A percentile compares a stretch with the other conserved stretches of the same genome.
phyloP scores from a whole-genome alignment of 2,329 filamentous ascomycete genomes.

The Pyrenophora graminea region DNA sequence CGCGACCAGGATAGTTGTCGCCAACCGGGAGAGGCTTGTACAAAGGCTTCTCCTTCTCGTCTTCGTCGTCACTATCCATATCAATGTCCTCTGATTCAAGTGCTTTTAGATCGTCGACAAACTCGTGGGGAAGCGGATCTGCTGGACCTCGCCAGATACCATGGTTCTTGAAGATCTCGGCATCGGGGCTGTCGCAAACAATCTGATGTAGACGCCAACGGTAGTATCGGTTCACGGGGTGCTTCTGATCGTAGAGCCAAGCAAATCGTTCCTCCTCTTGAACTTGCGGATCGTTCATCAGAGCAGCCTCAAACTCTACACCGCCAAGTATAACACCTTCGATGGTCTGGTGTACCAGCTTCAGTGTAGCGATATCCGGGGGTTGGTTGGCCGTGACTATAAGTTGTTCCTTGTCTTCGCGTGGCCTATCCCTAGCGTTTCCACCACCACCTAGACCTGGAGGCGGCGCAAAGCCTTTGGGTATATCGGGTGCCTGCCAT shows the following conservation, averaged over 20 bases:
- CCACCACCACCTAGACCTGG: conserved; percentile 33
- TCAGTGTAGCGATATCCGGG: conserved; percentile 75
- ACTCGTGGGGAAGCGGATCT: conserved; percentile 77
- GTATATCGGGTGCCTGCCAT: conserved; percentile 32
- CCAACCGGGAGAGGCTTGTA: conserved; percentile 33
- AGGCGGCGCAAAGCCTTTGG: conserved; percentile 37
- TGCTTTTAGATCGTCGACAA: conserved; percentile 73
- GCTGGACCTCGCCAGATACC: conserved; percentile 74
- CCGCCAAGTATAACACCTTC: conserved; percentile 80
- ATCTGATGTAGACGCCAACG: conserved; percentile 89
- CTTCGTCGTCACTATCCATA: conserved; percentile 72
- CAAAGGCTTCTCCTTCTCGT: conserved; percentile 41
- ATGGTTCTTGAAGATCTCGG: conserved; percentile 33
- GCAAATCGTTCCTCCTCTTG: conserved; percentile 89
- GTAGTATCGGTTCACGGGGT: conserved; percentile 80
- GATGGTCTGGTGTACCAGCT: conserved; percentile 84
- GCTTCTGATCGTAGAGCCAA: conserved; percentile 86
- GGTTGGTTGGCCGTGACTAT: conserved; percentile 66
- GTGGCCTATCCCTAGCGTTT: conserved; percentile 21
- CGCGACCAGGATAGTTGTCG: conserved; percentile 34
- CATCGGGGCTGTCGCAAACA: conserved; percentile 59
- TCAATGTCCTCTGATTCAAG: conserved; percentile 62
- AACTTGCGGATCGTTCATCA: conserved; percentile 85
- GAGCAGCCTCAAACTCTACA: conserved; percentile 83
- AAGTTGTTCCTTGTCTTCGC: conserved; percentile 31